Conservation (phyloP, 2,329 filamentous ascomycete species). For the Fonsecaea pugnacius region DNA sequence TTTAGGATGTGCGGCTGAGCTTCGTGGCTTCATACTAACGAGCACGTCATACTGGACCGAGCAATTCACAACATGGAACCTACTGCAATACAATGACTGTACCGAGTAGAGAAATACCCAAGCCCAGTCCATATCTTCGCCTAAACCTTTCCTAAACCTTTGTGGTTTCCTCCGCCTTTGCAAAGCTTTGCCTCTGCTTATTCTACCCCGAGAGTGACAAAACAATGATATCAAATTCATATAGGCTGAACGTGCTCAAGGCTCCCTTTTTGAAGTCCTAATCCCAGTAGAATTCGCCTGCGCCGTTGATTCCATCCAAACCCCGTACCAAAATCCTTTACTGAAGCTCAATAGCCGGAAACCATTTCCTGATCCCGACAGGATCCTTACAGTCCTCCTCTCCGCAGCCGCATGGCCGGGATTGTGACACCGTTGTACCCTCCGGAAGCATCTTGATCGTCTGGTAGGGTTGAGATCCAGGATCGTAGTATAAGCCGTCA, state of each 20-base stretch:
- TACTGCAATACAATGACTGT: no score
- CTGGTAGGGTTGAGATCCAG: conserved; percentile 55
- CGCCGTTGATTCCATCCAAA: background rate
- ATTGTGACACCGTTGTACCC: conserved; percentile 3
- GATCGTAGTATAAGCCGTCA: conserved; percentile 56
- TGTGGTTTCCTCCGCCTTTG: background rate
- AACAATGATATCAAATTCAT: background rate
- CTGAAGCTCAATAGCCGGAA: conserved; percentile 31
- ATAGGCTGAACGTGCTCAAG: background rate
- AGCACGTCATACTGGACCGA: background rate
- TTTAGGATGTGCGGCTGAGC: background rate
- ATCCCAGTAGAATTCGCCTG: background rate
- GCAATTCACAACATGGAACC: no score
- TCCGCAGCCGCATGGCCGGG: conserved; percentile 24
- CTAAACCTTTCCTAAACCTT: background rate
- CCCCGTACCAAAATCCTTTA: conserved; percentile 8
- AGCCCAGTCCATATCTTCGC: background rate
- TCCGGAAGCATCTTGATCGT: conserved; percentile 50
- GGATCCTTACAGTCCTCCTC: conserved; percentile 19
- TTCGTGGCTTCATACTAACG: background rate
- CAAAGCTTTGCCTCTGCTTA: no score
- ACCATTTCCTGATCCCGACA: conserved; percentile 34
- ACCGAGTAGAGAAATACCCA: no score
- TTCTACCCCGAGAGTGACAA: background rate
- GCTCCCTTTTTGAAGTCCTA: background rate